Evolutionary conservation across 2,329 filamentous ascomycete genomes (phyloP).

Genomic region (Tympanopsis confertula): DNA sequence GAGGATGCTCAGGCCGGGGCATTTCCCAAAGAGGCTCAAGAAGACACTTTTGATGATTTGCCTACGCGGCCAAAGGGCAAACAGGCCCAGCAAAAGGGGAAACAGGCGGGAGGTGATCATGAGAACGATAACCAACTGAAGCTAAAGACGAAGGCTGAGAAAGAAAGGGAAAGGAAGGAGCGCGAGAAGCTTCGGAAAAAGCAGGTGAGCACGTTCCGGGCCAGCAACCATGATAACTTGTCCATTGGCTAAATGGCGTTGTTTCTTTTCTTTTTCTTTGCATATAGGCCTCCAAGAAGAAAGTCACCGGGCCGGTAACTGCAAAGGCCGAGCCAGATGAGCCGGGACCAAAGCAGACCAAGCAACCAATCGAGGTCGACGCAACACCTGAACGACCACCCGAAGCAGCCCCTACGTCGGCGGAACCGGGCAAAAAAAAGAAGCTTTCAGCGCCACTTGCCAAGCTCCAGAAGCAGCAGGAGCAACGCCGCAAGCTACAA

Average conservation of each 20-base stretch:
- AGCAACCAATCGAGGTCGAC: slow-evolving; percentile 33
- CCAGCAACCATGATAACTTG: slow-evolving; percentile 4
- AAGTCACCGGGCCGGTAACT: slow-evolving; percentile 35
- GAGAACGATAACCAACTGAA: slow-evolving; percentile 46
- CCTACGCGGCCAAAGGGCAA: slow-evolving; percentile 59
- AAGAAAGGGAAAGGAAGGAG: slow-evolving; percentile 96
- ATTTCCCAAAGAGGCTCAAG: slow-evolving; percentile 60
- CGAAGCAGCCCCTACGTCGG: slow-evolving; percentile 23
- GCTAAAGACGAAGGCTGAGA: slow-evolving; percentile 92
- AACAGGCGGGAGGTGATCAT: slow-evolving; percentile 35
- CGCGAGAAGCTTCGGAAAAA: slow-evolving; percentile 97
- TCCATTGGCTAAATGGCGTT: slow-evolving; percentile 3
- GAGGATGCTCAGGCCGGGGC: slow-evolving; percentile 33
- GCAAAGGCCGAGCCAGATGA: slow-evolving; percentile 23
- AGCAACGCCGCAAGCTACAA: slow-evolving; percentile 54
- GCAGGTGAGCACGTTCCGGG: slow-evolving; percentile 36
- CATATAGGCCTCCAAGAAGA: slow-evolving; percentile 70
- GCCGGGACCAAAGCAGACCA: slow-evolving; percentile 44
- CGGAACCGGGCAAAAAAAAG: slow-evolving; percentile 67
- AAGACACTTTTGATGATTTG: slow-evolving; percentile 75
- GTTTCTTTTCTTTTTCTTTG: slow-evolving; percentile 5
- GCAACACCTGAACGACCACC: slow-evolving; percentile 21
- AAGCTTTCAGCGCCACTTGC: slow-evolving; percentile 70
- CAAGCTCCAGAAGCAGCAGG: slow-evolving; percentile 71
- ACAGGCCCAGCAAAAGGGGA: slow-evolving; percentile 29